phyloP scores from a whole-genome alignment of 306 rosid genomes.

The Castanea mollissima region DNA sequence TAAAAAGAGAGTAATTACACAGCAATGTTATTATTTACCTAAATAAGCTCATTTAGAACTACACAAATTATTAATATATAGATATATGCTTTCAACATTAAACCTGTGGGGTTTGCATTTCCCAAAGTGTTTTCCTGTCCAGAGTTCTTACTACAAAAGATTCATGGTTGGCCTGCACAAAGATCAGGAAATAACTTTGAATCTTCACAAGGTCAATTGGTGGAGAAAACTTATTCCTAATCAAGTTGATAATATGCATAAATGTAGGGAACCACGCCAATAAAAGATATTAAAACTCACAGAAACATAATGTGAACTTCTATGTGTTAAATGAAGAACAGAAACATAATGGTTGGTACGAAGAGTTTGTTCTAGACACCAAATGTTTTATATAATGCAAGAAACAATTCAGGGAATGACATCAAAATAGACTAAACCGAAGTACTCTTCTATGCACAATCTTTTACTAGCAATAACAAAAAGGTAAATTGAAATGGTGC shows the following conservation, averaged over 20 bases:
- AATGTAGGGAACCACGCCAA: neutral
- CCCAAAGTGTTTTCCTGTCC: constrained; percentile 88
- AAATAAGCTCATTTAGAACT: neutral
- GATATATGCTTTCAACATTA: constrained; percentile 4
- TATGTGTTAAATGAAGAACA: no score
- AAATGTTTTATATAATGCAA: no score
- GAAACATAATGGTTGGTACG: no score
- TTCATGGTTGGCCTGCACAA: constrained; percentile 72
- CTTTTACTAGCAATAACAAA: no score
- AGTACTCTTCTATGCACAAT: no score
- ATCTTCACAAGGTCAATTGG: constrained; percentile 13
- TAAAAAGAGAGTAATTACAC: constrained; percentile 13
- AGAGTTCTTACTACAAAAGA: constrained; percentile 81
- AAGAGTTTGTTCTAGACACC: no score
- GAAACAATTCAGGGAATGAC: no score
- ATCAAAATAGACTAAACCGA: no score
- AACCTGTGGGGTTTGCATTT: constrained; percentile 99
- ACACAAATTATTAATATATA: neutral
- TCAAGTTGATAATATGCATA: neutral
- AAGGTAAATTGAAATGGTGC: no score
- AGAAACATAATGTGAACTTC: neutral
- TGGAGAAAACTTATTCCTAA: neutral
- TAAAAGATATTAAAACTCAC: neutral
- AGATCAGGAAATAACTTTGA: constrained; percentile 19
- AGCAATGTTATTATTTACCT: neutral